Evolutionary conservation across 163 green algal genomes (phyloP), one percentile per base, ranked within the genome.

Genomic region (Chlorella variabilis): DNA sequence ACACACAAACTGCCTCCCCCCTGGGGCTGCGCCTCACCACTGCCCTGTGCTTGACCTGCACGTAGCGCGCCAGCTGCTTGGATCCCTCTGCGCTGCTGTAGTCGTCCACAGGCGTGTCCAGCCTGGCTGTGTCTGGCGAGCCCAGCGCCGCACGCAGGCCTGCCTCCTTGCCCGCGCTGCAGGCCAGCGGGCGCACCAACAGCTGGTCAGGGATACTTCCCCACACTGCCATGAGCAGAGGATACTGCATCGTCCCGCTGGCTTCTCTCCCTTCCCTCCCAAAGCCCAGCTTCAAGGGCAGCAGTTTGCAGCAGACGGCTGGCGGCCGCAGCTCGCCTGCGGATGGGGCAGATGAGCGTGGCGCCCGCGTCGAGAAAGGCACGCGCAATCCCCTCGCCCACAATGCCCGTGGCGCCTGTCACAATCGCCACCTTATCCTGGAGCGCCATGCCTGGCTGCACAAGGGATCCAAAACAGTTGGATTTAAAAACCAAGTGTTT

Each of bases 401-500:
- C 78, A 18, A 84, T 84, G 20, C 78, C 78, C 0, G 59, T 78
- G 0, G 51, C 67, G 5, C 78, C 78, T 2, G 63, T 54, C 9
- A 84, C 51, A 0, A 84, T 34, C 21, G 54, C 67, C n/a, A 68
- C 48, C 27, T 56, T 65, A n/a, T 39, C 48, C 33, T 77, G n/a
- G 4, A 77, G 70, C 48, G 70, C 70, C 70, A 77, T 77, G 70
- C 0, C 33, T n/a, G 45, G 11, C 45, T 54, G 45, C 45, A 15
- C 45, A n/a, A n/a, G n/a, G n/a, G n/a, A n/a, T n/a, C n/a, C n/a
- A n/a, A n/a, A n/a, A n/a, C n/a, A n/a, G n/a, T n/a, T n/a, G n/a
- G n/a, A n/a, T n/a, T n/a, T n/a, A n/a, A n/a, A n/a, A n/a, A n/a
- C n/a, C n/a, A n/a, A n/a, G n/a, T n/a, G n/a, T n/a, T n/a, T n/a